A percentile compares a stretch with the other conserved stretches of the same genome.
Conservation (phyloP, 2,329 filamentous ascomycete species). For the Neofusicoccum ribis region DNA sequence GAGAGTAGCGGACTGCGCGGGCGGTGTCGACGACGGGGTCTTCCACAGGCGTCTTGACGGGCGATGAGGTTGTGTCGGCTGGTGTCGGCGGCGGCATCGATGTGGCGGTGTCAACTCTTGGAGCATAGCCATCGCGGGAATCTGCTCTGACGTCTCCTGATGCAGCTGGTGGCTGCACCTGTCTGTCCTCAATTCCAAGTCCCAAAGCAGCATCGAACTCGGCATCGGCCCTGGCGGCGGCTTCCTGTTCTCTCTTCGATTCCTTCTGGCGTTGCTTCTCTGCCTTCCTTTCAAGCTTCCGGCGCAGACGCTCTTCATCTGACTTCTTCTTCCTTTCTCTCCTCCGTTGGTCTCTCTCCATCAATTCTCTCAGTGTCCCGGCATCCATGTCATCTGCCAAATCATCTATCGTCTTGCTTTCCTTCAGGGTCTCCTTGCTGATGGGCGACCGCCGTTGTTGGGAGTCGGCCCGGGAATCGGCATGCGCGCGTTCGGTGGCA, state of each 20-base stretch:
- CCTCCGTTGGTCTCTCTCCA: slow-evolving; percentile 84
- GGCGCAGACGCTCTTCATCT: slow-evolving; percentile 67
- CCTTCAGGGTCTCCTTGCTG: slow-evolving; percentile 58
- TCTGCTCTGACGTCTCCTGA: neutral
- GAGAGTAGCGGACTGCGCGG: slow-evolving; percentile 48
- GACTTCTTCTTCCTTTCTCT: slow-evolving; percentile 70
- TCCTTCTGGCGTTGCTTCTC: slow-evolving; percentile 62
- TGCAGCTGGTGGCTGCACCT: slow-evolving; percentile 21
- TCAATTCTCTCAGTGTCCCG: slow-evolving; percentile 77
- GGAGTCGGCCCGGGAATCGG: slow-evolving; percentile 45
- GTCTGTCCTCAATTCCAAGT: slow-evolving; percentile 57
- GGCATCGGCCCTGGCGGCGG: slow-evolving; percentile 45
- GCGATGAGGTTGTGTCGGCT: slow-evolving; percentile 22
- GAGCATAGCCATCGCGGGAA: neutral
- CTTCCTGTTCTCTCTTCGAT: slow-evolving; percentile 57
- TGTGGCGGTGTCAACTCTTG: neutral
- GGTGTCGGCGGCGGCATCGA: neutral
- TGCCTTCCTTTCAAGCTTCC: slow-evolving; percentile 64
- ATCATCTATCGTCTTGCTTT: slow-evolving; percentile 61
- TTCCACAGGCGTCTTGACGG: slow-evolving; percentile 42
- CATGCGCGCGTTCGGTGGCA: slow-evolving; percentile 43
- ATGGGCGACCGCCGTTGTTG: slow-evolving; percentile 53
- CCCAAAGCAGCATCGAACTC: slow-evolving; percentile 39
- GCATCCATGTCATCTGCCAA: slow-evolving; percentile 85
- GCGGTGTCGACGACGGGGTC: slow-evolving; percentile 52